These are phyloP conservation scores for Astrocystis sublimbata DNA, from an alignment of 495 filamentous ascomycete species.

Conservation along the genomic window DNA sequence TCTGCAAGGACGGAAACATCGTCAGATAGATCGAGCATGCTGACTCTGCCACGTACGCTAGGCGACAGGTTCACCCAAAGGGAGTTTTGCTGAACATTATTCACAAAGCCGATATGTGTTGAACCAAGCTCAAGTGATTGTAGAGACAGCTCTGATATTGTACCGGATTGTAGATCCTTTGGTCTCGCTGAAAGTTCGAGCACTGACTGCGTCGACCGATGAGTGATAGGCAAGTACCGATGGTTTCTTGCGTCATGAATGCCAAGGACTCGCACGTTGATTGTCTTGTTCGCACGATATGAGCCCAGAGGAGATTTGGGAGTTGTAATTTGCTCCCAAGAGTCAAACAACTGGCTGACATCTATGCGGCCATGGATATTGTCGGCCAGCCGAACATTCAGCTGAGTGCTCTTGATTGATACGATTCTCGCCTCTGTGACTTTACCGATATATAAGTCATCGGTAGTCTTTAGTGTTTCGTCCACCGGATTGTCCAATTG, in stretches of 20 bases:
- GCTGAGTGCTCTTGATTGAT: slow-evolving; percentile 82
- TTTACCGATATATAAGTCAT: slow-evolving; percentile 73
- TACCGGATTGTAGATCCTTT: slow-evolving; percentile 55
- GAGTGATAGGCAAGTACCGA: slow-evolving; percentile 87
- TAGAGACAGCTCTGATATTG: slow-evolving; percentile 61
- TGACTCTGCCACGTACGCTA: slow-evolving; percentile 83
- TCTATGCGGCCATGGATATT: slow-evolving; percentile 90
- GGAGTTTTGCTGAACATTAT: slow-evolving; percentile 74
- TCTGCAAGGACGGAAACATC: slow-evolving; percentile 75
- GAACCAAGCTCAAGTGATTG: slow-evolving; percentile 73
- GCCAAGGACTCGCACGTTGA: slow-evolving; percentile 78
- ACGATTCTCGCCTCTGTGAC: slow-evolving; percentile 75
- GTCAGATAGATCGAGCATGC: slow-evolving; percentile 78
- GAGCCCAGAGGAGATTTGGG: slow-evolving; percentile 72
- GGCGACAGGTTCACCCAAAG: slow-evolving; percentile 90
- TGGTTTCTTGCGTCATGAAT: slow-evolving; percentile 88
- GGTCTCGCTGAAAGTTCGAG: slow-evolving; percentile 89
- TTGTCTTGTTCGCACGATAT: slow-evolving; percentile 68
- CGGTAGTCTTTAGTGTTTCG: slow-evolving; percentile 58
- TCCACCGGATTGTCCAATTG: slow-evolving; percentile 69
- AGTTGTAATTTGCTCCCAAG: slow-evolving; percentile 81
- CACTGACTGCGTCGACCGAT: slow-evolving; percentile 75
- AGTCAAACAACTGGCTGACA: slow-evolving; percentile 83
- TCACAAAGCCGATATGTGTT: slow-evolving; percentile 77
- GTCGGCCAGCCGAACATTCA: slow-evolving; percentile 88